Evolutionary conservation across 2,329 filamentous ascomycete species (phyloP).

Genomic region (Botryotinia calthae): DNA sequence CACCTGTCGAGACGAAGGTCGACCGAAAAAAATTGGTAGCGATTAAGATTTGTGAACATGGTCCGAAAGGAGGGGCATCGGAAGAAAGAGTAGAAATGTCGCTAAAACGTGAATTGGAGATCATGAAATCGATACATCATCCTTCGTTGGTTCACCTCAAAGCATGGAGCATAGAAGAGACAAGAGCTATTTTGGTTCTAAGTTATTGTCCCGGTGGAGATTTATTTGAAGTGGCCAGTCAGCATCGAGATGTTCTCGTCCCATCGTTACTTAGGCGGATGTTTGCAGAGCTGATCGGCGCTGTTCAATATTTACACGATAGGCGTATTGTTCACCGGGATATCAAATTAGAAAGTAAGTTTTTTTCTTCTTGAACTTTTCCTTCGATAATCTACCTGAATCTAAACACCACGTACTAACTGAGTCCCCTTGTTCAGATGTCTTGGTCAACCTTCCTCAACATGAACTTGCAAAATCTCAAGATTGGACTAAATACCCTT

Average conservation of each 20-base stretch:
- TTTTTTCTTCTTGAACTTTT: conserved; percentile 33
- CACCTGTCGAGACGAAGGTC: conserved; percentile 43
- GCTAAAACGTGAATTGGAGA: conserved; percentile 90
- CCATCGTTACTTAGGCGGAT: conserved; percentile 74
- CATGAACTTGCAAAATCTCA: conserved; percentile 61
- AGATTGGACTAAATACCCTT: conserved; percentile 73
- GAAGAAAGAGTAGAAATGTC: conserved; percentile 92
- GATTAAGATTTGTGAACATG: conserved; percentile 93
- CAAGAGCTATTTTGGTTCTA: conserved; percentile 78
- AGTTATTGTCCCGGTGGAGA: conserved; percentile 94
- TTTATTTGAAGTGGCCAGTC: conserved; percentile 85
- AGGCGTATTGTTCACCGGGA: conserved; percentile 90
- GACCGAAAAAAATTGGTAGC: conserved; percentile 83
- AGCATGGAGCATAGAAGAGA: conserved; percentile 83
- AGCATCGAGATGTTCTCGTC: conserved; percentile 64
- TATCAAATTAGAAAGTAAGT: conserved; percentile 93
- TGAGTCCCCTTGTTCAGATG: conserved; percentile 54
- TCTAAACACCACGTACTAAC: background rate
- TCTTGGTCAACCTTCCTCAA: conserved; percentile 80
- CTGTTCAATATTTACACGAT: conserved; percentile 80
- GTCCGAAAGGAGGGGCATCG: conserved; percentile 87
- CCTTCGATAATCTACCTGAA: background rate
- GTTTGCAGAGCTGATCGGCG: conserved; percentile 83
- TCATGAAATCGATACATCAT: conserved; percentile 83
- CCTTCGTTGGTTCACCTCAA: conserved; percentile 89